These are phyloP conservation scores for Russula sp. DNA, from an alignment of 768 basidiomycete genomes.

Conservation along the genomic window DNA sequence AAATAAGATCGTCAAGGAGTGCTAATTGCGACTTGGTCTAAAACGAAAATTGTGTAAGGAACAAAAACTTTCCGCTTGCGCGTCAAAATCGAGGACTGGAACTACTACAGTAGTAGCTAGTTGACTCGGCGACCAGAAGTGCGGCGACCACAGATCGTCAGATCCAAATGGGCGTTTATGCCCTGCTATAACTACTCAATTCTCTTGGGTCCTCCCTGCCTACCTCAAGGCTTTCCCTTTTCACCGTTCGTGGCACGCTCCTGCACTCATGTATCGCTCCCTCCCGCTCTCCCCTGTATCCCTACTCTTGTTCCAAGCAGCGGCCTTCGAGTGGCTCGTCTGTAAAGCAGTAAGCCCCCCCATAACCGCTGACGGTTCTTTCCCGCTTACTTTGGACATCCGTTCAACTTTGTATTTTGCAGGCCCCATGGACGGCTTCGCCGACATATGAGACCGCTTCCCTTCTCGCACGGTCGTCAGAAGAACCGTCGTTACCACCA, in stretches of 20 bases:
- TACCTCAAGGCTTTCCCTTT: neutral
- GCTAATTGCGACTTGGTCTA: neutral
- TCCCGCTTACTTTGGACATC: neutral
- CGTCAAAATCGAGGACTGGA: conserved; percentile 2
- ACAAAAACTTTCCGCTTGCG: too few species aligned
- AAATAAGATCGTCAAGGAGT: neutral
- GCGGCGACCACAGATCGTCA: conserved; percentile 5
- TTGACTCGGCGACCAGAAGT: conserved; percentile 11
- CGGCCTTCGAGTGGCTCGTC: neutral
- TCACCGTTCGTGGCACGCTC: neutral
- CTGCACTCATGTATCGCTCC: neutral
- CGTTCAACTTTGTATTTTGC: neutral
- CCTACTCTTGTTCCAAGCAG: conserved; percentile 6
- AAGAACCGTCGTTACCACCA: neutral
- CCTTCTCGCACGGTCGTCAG: neutral
- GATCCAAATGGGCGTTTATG: conserved; percentile 1
- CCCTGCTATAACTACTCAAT: conserved; percentile 8
- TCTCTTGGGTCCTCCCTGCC: neutral
- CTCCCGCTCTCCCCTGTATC: neutral
- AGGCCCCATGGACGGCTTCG: neutral
- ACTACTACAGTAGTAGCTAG: neutral
- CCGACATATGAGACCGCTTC: neutral
- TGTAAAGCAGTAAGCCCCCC: neutral
- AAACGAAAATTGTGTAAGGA: neutral
- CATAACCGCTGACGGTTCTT: neutral